These are phyloP conservation scores for Lablab purpureus DNA, from an alignment of 306 rosid species.

Conservation along the genomic window DNA sequence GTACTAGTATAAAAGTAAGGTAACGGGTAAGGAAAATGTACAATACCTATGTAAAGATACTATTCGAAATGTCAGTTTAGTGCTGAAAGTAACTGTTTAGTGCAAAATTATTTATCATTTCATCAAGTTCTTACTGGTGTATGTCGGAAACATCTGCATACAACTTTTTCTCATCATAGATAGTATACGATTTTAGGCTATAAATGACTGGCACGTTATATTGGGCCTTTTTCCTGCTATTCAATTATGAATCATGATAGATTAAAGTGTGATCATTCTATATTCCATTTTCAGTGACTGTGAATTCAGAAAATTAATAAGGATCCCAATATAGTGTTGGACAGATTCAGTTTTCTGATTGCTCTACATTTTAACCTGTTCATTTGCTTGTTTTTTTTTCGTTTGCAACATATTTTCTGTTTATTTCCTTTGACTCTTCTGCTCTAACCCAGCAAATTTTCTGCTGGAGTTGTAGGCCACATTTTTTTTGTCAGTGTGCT, in stretches of 20 bases:
- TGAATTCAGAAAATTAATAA: slow-evolving; percentile 18
- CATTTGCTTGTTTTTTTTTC: not conserved
- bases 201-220: not conserved
- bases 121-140: slow-evolving; percentile 2
- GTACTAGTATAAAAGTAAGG: not conserved
- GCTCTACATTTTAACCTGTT: not conserved
- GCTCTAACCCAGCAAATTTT: not conserved
- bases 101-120: not conserved
- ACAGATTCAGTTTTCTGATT: slow-evolving; percentile 20
- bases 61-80: slow-evolving; percentile 15
- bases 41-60: not conserved
- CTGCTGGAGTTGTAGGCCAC: slow-evolving; percentile 15
- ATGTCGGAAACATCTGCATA: not conserved
- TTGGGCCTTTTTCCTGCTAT: slow-evolving; percentile 6
- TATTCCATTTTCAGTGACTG: not conserved
- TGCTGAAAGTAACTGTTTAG: not conserved
- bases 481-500: not conserved
- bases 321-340: slow-evolving; percentile 8
- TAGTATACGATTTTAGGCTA: slow-evolving; percentile 29
- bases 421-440: not conserved
- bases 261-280: not conserved
- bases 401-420: slow-evolving; percentile 19
- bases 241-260: slow-evolving; percentile 10
- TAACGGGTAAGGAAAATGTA: not conserved
- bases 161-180: slow-evolving; percentile 15